phyloP scores from a whole-genome alignment of 495 filamentous ascomycete species.

The Penicillium cataractarum region DNA sequence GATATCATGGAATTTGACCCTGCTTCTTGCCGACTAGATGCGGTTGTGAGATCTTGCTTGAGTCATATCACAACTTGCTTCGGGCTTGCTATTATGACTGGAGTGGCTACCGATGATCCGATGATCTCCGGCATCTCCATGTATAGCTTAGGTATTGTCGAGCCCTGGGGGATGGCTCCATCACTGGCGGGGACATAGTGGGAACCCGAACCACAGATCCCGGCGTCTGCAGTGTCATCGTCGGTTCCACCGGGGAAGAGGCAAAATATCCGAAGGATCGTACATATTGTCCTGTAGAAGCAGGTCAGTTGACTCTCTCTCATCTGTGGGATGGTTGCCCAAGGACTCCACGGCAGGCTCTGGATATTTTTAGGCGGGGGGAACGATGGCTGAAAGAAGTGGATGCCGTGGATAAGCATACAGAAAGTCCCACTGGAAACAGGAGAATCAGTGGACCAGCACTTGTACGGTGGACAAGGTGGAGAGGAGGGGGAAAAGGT shows the following conservation, averaged over 20 bases:
- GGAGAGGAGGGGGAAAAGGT: background rate
- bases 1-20: background rate
- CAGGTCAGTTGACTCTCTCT: conserved; percentile 15
- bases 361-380: conserved; percentile 7
- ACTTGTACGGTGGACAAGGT: background rate
- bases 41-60: background rate
- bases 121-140: background rate
- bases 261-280: conserved; percentile 13
- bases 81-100: background rate
- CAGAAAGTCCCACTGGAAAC: conserved; percentile 7
- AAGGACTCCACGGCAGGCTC: background rate
- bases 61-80: background rate
- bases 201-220: background rate
- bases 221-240: background rate
- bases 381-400: background rate
- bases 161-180: background rate
- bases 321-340: background rate
- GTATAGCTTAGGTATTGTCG: background rate
- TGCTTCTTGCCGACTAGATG: background rate
- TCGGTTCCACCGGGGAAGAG: conserved; percentile 4
- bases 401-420: conserved; percentile 5
- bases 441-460: background rate
- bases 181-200: background rate
- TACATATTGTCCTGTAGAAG: background rate
- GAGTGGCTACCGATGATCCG: background rate